Percentiles rank a stretch among this genome's conserved stretches.
Conservation (phyloP, 257 asterid genomes). For the Solanum etuberosum region DNA sequence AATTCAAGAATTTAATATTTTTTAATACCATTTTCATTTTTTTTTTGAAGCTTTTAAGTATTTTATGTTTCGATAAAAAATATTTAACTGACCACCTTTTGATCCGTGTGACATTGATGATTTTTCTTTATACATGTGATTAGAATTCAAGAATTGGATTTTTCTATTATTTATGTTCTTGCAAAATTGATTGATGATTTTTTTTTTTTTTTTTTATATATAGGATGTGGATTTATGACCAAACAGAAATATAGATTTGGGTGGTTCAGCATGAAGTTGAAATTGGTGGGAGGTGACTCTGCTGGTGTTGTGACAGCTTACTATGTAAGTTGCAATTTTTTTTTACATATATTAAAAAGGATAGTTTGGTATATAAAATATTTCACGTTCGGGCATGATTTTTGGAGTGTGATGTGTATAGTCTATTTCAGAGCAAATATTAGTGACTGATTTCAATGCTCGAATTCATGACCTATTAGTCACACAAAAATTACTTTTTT, state of each 20-base stretch:
- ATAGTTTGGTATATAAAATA: too few species aligned
- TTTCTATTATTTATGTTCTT: neutral
- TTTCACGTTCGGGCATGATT: too few species aligned
- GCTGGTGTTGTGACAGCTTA: conserved; percentile 98
- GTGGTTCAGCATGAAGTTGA: conserved; percentile 97
- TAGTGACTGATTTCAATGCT: neutral
- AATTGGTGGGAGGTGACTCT: conserved; percentile 80
- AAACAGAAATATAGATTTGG: conserved; percentile 82
- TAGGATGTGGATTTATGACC: conserved; percentile 93
- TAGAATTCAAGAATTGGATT: neutral
- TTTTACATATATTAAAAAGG: neutral
- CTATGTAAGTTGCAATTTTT: conserved; percentile 37
- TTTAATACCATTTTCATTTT: too few species aligned
- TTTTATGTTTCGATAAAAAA: too few species aligned
- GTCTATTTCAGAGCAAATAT: too few species aligned
- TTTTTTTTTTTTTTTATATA: neutral
- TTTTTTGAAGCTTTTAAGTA: too few species aligned
- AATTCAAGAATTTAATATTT: too few species aligned
- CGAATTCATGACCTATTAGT: neutral
- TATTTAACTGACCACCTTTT: neutral
- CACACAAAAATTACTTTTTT: neutral
- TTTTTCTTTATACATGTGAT: too few species aligned
- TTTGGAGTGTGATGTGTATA: neutral
- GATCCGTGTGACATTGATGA: neutral
- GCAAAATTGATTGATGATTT: neutral